Evolutionary conservation across 345 rosid genomes (phyloP).

Genomic region (Melaleuca alternifolia): DNA sequence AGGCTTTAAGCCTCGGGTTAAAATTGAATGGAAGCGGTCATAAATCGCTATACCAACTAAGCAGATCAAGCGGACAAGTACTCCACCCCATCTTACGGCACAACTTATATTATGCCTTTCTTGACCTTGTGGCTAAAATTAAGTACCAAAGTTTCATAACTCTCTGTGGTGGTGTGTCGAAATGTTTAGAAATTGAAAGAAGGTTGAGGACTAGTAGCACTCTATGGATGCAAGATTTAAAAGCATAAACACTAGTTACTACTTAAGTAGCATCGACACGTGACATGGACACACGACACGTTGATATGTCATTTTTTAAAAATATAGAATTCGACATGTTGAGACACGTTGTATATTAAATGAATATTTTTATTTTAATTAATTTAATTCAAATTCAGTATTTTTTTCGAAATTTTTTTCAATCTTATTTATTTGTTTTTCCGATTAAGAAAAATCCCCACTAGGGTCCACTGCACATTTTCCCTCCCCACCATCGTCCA

Average conservation of each 20-base stretch:
- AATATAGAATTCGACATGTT: too few species aligned
- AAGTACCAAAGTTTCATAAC: not conserved
- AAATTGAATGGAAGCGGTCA: not conserved
- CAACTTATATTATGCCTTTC: not conserved
- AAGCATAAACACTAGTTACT: not conserved
- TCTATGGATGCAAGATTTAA: not conserved
- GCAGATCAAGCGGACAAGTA: not conserved
- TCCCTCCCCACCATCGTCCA: too few species aligned
- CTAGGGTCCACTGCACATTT: too few species aligned
- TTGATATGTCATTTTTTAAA: too few species aligned
- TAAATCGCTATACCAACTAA: not conserved
- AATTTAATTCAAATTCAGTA: too few species aligned
- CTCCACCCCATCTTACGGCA: not conserved
- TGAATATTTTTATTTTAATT: too few species aligned
- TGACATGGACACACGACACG: too few species aligned
- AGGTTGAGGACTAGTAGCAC: not conserved
- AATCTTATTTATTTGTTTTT: too few species aligned
- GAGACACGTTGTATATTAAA: too few species aligned
- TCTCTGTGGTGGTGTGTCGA: not conserved
- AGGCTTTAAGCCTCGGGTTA: not conserved
- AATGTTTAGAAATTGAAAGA: not conserved
- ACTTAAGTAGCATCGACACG: too few species aligned
- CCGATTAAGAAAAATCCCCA: too few species aligned
- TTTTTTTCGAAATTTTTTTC: too few species aligned
- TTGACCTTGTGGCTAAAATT: not conserved